Base-by-base conservation (phyloP, 257 asterid genomes). In the Thymus quinquecostatus region DNA sequence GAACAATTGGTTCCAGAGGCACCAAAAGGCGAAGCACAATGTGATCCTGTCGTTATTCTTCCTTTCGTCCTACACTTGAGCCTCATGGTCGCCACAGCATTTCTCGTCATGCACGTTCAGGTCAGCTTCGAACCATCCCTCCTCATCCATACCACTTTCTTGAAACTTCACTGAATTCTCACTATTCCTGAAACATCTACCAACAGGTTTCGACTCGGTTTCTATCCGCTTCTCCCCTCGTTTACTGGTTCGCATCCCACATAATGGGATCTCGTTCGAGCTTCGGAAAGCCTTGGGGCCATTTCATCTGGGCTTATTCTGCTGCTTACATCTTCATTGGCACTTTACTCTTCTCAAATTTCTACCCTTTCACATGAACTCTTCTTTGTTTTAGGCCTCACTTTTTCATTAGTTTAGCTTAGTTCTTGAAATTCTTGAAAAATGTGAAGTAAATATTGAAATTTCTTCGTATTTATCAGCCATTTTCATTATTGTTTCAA, bases 311-410 rank as follows among this genome's bases (percentile, higher is more conserved):
- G 97, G 82, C 83, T 49, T 91, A 94, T 69, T 89, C 85, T 77
- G 87, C 83, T 47, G 84, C 93, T 32, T 91, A 91, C 83, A 84
- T 94, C 62, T 69, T 88, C 47, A 88, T 94, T 13, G 99, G 97
- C 50, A 88, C 86, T 77, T 68, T 91, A 60, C 97, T 94, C 58
- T 94, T 94, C 88, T 89, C 96, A 34, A 94, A 94, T 79, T 94
- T 94, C 83, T 94, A 94, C 67, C 99, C 99, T 57, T 94, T 94
- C 74, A 94, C 99, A 72, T 94, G 86, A 93, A 38, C n/a, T n/a
- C n/a, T 38, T 7, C 41, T 38, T 5, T 38, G 41, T 38, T 38
- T 38, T 38, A 38, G 41, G 41, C 41, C 41, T 38, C 3, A 38
- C 41, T 38, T 38, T 4, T 38, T 21, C 21, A 38, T 4, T 38